These are phyloP conservation scores for Lavandula angustifolia DNA, from an alignment of 257 asterid species.

Conservation along the genomic window DNA sequence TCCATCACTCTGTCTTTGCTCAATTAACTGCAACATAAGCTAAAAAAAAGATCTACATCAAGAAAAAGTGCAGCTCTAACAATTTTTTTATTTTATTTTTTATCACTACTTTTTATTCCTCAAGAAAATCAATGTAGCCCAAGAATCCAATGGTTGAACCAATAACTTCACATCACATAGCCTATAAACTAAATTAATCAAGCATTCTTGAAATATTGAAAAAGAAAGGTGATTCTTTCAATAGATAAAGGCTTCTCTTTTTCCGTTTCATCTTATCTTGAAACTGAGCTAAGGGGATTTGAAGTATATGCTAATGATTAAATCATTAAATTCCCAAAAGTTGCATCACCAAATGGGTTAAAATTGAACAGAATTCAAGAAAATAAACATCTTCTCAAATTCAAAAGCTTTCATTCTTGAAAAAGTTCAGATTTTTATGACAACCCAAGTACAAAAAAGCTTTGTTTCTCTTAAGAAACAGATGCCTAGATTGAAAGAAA, in stretches of 20 bases:
- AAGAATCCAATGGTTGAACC: not conserved
- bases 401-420: not conserved
- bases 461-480: slow-evolving; percentile 13
- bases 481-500: slow-evolving; percentile 8
- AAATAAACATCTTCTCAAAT: not conserved
- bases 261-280: slow-evolving; percentile 9
- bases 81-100: not conserved
- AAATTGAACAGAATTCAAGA: not conserved
- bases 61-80: not conserved
- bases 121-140: slow-evolving; percentile 18
- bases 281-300: slow-evolving; percentile 27
- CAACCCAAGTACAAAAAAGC: slow-evolving; percentile 19
- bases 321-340: slow-evolving; percentile 14
- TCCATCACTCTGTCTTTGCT: slow-evolving; percentile 39
- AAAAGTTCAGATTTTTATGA: slow-evolving; percentile 1
- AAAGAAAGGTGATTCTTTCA: slow-evolving; percentile 4
- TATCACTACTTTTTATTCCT: not conserved
- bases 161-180: not conserved
- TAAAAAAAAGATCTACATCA: slow-evolving; percentile 1
- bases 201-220: not conserved
- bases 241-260: not conserved
- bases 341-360: not conserved
- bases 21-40: slow-evolving; percentile 33
- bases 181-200: not conserved
- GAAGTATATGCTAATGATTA: slow-evolving; percentile 21